Conservation (phyloP, 2,329 filamentous ascomycete genomes). For the Ceratocystiopsis brevicomis region DNA sequence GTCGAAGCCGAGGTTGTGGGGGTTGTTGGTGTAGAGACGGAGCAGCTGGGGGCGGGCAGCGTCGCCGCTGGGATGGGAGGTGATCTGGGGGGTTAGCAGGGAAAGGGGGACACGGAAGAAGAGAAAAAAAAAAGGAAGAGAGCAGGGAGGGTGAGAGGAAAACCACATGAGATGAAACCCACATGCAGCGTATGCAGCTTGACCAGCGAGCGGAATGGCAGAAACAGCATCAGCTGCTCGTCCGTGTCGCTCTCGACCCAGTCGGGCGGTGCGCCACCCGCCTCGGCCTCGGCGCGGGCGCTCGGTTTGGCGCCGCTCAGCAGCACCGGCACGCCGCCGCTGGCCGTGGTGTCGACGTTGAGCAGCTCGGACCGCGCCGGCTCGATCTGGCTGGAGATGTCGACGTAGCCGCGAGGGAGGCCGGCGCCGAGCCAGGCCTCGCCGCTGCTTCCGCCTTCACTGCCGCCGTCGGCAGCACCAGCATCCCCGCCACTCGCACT, state of each 20-base stretch:
- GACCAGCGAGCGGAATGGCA: conserved; percentile 71
- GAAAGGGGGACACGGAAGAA: background rate
- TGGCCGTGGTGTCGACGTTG: conserved; percentile 64
- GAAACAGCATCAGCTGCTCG: conserved; percentile 83
- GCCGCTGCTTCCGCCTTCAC: background rate
- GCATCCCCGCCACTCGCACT: conserved; percentile 18
- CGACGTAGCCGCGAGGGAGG: conserved; percentile 61
- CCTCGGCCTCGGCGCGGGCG: background rate
- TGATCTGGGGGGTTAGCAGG: conserved; percentile 44
- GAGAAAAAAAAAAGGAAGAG: background rate
- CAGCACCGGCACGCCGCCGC: conserved; percentile 51
- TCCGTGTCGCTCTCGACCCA: conserved; percentile 96
- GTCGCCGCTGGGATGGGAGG: conserved; percentile 60
- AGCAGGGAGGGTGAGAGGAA: too few species aligned
- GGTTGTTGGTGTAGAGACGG: conserved; percentile 71
- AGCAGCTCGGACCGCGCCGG: conserved; percentile 64
- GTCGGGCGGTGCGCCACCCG: conserved; percentile 40
- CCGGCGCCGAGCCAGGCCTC: conserved; percentile 50
- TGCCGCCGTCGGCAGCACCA: conserved; percentile 9
- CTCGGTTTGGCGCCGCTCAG: conserved; percentile 54
- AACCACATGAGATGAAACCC: conserved; percentile 12
- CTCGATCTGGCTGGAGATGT: conserved; percentile 72
- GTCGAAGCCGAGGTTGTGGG: conserved; percentile 84
- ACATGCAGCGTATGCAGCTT: conserved; percentile 74
- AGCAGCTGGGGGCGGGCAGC: conserved; percentile 61